Percentiles rank a stretch among this genome's conserved stretches.
These are phyloP conservation scores for Lactifluus rugatus DNA, from an alignment of 768 basidiomycete species.

Conservation along the genomic window DNA sequence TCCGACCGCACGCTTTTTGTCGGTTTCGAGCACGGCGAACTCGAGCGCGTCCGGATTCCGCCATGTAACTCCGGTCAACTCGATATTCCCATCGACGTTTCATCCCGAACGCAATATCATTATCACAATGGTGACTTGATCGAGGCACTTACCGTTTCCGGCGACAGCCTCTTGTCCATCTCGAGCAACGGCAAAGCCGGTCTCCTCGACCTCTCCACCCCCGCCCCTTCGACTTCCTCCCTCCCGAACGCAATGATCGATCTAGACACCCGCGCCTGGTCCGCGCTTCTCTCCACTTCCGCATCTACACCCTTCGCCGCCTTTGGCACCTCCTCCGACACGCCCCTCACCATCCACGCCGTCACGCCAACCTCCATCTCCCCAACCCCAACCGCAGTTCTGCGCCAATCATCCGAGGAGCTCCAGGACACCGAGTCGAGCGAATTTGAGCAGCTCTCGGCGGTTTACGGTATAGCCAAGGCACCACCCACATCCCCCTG, in stretches of 20 bases:
- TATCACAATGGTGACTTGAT: conserved; percentile 39
- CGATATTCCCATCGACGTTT: conserved; percentile 17
- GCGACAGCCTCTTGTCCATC: conserved; percentile 41
- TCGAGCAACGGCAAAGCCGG: conserved; percentile 46
- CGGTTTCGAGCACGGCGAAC: conserved; percentile 50
- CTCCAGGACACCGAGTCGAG: conserved; percentile 15
- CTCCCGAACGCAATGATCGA: conserved; percentile 28
- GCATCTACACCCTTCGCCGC: conserved; percentile 51
- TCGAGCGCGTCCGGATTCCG: conserved; percentile 38
- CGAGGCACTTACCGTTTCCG: conserved; percentile 45
- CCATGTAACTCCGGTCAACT: conserved; percentile 15
- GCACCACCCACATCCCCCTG: conserved; percentile 55
- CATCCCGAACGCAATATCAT: conserved; percentile 20
- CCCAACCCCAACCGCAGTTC: conserved; percentile 36
- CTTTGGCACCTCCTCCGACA: conserved; percentile 53
- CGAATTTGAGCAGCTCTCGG: conserved; percentile 29
- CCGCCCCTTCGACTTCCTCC: conserved; percentile 11
- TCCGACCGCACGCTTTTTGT: conserved; percentile 39
- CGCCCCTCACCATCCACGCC: conserved; percentile 49
- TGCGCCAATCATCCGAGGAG: conserved; percentile 30
- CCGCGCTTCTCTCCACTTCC: conserved; percentile 43
- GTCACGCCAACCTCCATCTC: conserved; percentile 41
- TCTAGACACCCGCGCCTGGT: conserved; percentile 52
- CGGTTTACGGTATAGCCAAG: conserved; percentile 63
- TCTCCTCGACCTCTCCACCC: conserved; percentile 25